A percentile compares a stretch with the other conserved stretches of the same genome.
phyloP scores from a whole-genome alignment of 306 rosid genomes.

The Sicyos edulis region DNA sequence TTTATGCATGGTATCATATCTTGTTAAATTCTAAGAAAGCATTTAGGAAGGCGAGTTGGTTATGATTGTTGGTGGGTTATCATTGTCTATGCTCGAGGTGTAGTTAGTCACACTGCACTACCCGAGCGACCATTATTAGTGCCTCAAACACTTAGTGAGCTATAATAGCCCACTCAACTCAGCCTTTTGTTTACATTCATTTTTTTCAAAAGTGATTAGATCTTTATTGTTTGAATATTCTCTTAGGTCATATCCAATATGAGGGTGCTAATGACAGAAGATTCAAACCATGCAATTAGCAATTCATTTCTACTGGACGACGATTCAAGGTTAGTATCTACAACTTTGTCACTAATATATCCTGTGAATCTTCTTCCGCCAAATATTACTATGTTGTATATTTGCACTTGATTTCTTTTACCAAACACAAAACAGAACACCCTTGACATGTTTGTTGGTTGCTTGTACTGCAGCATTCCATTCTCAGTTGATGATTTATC shows the following conservation, averaged over 20 bases:
- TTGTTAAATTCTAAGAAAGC: not conserved
- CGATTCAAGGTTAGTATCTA: conserved; percentile 66
- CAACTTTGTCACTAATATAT: not conserved
- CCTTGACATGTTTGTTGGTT: conserved; percentile 11
- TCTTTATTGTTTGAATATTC: not conserved
- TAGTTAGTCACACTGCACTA: no score
- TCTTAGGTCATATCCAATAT: conserved; percentile 74
- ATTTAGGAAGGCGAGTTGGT: no score
- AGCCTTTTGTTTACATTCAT: conserved; percentile 13
- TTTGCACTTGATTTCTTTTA: not conserved
- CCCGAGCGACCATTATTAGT: no score
- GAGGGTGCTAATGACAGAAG: conserved; percentile 93
- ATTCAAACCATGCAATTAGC: conserved; percentile 86
- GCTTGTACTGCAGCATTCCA: conserved; percentile 66
- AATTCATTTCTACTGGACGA: conserved; percentile 95
- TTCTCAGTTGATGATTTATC: conserved; percentile 98
- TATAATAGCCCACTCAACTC: no score
- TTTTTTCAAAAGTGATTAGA: conserved; percentile 9
- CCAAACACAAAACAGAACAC: not conserved
- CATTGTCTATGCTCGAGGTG: no score
- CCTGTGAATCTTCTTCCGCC: not conserved
- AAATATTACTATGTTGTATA: not conserved
- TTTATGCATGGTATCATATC: no score
- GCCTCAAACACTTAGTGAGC: no score
- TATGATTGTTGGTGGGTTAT: no score